Percentiles rank a stretch among this genome's conserved stretches.
Evolutionary conservation across 495 filamentous ascomycete species (phyloP).

Genomic region (Lasiosphaeria miniovina): DNA sequence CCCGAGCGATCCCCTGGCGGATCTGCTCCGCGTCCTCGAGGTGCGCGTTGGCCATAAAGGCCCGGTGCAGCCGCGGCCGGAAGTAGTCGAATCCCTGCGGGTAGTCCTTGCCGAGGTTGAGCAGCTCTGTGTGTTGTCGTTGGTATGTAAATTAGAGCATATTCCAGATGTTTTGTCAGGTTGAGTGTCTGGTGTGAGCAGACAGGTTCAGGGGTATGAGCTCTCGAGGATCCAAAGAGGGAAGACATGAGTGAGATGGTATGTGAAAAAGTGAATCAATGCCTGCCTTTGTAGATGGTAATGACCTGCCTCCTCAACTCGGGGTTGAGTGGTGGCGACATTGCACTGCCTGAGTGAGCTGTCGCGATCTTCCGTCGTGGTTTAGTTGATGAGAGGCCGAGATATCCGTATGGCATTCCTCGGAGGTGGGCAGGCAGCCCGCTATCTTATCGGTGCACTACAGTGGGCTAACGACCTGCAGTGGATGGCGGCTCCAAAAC

Average conservation of each 20-base stretch:
- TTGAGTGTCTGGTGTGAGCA: not conserved
- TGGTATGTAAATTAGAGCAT: not conserved
- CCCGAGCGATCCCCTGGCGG: conserved; percentile 66
- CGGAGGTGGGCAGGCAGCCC: not conserved
- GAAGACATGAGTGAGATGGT: not conserved
- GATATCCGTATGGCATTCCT: not conserved
- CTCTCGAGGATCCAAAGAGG: not conserved
- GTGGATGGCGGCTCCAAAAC: too few species aligned
- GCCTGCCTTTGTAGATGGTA: conserved; percentile 82
- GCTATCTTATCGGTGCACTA: conserved; percentile 7
- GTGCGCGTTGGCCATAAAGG: conserved; percentile 71
- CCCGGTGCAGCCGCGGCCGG: conserved; percentile 72
- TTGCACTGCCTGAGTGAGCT: not conserved
- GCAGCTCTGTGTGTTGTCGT: conserved; percentile 57
- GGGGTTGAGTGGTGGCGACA: conserved; percentile 37
- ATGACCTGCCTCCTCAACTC: conserved; percentile 78
- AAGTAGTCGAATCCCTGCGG: conserved; percentile 86
- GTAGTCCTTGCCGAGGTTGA: conserved; percentile 82
- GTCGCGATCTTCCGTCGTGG: too few species aligned
- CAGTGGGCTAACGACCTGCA: not conserved
- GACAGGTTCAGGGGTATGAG: too few species aligned
- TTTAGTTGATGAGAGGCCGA: too few species aligned
- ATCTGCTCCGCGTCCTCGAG: conserved; percentile 74
- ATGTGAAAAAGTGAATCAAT: not conserved
- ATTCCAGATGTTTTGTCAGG: not conserved